phyloP scores from a whole-genome alignment of 176 grass and related monocot genomes.

The bread wheat (Triticum aestivum) region IWGSC_CS_RefSeq_v2.1 NC_057799.1:203599240-203599739 shows the following conservation, averaged over 20 bases:
- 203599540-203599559: neutral
- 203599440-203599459: conserved; percentile 94
- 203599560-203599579: neutral
- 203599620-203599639: neutral
- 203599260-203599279: conserved; percentile 91
- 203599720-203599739: conserved; percentile 72
- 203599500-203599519: conserved; percentile 48
- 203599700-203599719: conserved; percentile 95
- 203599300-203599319: conserved; percentile 77
- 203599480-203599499: conserved; percentile 98
- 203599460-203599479: conserved; percentile 93
- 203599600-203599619: neutral
- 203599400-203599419: conserved; percentile 69
- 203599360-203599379: neutral
- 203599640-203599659: conserved; percentile 67
- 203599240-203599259: conserved; percentile 59
- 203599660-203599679: conserved; percentile 89
- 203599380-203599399: neutral
- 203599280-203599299: conserved; percentile 80
- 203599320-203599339: conserved; percentile 82
- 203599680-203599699: conserved; percentile 95
- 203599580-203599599: neutral
- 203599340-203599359: neutral
- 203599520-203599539: neutral
- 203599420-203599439: conserved; percentile 96